Conservation (phyloP, 2,329 filamentous ascomycete genomes). For the Fusarium tuaranense region DNA sequence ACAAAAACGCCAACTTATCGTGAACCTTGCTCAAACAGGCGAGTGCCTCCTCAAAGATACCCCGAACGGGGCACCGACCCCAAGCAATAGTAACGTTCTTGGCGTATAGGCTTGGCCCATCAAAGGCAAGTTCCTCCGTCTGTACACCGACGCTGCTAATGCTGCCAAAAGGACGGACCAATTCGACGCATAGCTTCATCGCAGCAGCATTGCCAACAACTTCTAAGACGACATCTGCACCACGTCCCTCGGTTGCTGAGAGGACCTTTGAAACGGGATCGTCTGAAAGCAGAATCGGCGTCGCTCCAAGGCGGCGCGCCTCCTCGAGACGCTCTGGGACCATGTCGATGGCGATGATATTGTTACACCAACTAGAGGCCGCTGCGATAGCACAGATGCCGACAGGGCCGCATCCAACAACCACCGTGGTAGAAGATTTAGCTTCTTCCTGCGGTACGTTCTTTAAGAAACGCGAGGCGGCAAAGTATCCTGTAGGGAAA, state of each 20-base stretch:
- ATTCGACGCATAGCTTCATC: conserved; percentile 10
- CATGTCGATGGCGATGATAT: neutral
- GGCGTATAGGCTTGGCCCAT: neutral
- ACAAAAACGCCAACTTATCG: conserved; percentile 11
- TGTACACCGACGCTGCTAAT: conserved; percentile 17
- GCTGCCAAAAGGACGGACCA: conserved; percentile 7
- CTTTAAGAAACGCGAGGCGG: neutral
- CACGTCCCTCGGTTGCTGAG: conserved; percentile 10
- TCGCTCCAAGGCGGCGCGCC: conserved; percentile 1
- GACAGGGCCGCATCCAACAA: neutral
- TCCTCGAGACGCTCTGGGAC: neutral
- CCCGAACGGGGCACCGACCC: conserved; percentile 15
- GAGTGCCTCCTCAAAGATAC: conserved; percentile 18
- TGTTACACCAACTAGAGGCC: neutral
- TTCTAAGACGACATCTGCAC: conserved; percentile 18
- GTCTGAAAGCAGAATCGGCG: conserved; percentile 1
- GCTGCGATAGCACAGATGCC: neutral
- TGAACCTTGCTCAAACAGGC: conserved; percentile 10
- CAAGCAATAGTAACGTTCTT: conserved; percentile 20
- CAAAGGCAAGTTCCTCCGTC: conserved; percentile 4
- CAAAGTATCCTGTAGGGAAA: neutral
- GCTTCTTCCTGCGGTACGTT: neutral
- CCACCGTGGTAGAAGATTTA: neutral
- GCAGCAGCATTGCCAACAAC: conserved; percentile 14
- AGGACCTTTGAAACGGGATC: conserved; percentile 6